Percentiles rank a stretch among this genome's conserved stretches.
Conservation (phyloP, 177 flowering plant species). For the Telopea speciosissima region DNA sequence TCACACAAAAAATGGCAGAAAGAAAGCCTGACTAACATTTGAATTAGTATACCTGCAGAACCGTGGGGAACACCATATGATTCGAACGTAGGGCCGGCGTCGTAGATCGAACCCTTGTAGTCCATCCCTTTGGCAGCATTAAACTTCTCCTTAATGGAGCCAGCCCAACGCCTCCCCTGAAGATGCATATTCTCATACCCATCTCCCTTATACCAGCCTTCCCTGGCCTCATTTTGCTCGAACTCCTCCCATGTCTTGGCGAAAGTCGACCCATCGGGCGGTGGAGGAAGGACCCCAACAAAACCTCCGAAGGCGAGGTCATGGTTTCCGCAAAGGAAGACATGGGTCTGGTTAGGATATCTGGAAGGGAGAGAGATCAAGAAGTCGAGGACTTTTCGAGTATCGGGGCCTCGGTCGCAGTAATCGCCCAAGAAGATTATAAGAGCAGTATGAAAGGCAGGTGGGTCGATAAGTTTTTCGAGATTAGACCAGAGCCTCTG, state of each 20-base stretch:
- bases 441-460: conserved; percentile 47
- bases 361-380: conserved; percentile 48
- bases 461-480: conserved; percentile 36
- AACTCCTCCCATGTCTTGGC: conserved; percentile 68
- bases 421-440: conserved; percentile 92
- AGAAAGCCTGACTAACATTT: not conserved
- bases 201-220: conserved; percentile 79
- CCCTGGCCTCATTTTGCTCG: conserved; percentile 61
- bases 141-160: conserved; percentile 43
- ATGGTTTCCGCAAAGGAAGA: conserved; percentile 86
- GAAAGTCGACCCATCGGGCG: conserved; percentile 44
- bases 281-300: conserved; percentile 50
- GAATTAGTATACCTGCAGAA: conserved; percentile 52
- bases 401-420: conserved; percentile 87
- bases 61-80: conserved; percentile 93
- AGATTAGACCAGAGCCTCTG: conserved; percentile 73
- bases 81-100: conserved; percentile 74
- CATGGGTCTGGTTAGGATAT: conserved; percentile 71
- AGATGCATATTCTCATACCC: conserved; percentile 81
- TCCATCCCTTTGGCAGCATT: conserved; percentile 47
- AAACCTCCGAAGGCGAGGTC: conserved; percentile 87
- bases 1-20: not conserved
- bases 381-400: conserved; percentile 59
- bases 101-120: conserved; percentile 77
- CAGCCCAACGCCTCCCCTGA: conserved; percentile 92